phyloP scores from a whole-genome alignment of 1,139 yeast genomes.

The Hemisphaericaspora subhashii region DNA sequence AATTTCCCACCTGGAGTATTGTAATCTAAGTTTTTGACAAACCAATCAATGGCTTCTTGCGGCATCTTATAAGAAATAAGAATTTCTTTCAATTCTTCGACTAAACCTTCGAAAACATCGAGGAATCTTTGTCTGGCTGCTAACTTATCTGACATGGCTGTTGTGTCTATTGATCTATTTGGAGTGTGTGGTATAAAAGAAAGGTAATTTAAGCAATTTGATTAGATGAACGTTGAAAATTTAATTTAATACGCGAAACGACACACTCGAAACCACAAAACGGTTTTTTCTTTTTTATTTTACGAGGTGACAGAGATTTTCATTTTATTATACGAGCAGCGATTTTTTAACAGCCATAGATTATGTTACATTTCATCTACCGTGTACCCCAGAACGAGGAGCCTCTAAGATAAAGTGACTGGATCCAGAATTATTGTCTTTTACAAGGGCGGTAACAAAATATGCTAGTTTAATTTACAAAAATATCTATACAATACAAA shows the following conservation, averaged over 20 bases:
- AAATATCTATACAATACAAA: conserved; percentile 2
- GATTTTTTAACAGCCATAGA: neutral
- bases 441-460: neutral
- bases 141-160: conserved; percentile 30
- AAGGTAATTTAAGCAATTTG: neutral
- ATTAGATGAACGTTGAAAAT: neutral
- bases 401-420: too few relatives aligned
- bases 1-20: conserved; percentile 97
- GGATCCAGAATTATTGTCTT: too few relatives aligned
- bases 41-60: conserved; percentile 85
- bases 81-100: conserved; percentile 67
- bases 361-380: too few relatives aligned
- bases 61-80: conserved; percentile 78
- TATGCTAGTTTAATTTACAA: conserved; percentile 2
- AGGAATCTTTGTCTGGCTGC: conserved; percentile 63
- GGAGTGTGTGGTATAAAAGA: neutral
- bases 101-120: conserved; percentile 73
- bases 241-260: neutral
- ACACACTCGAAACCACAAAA: neutral
- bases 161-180: conserved; percentile 1
- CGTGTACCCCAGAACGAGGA: too few relatives aligned
- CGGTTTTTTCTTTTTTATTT: neutral
- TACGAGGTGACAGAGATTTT: conserved; percentile 1
- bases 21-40: conserved; percentile 67
- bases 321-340: conserved; percentile 1